phyloP scores from a whole-genome alignment of 2,329 filamentous ascomycete genomes.

The Botryotinia convoluta region DNA sequence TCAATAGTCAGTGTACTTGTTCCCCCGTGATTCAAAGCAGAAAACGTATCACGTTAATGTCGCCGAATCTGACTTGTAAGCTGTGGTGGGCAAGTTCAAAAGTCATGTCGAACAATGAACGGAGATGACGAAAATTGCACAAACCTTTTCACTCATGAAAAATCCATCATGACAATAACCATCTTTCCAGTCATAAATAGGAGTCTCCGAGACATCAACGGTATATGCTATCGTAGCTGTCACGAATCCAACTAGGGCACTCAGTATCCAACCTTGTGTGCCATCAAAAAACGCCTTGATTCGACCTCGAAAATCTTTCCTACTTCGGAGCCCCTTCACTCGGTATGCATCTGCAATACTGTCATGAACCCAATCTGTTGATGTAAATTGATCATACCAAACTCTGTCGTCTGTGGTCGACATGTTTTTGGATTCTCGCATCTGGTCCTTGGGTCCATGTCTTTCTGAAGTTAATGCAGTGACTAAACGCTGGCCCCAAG shows the following conservation, averaged over 20 bases:
- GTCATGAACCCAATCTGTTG: constrained; percentile 97
- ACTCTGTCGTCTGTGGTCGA: constrained; percentile 79
- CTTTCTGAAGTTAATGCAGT: constrained; percentile 56
- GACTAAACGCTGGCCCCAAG: constrained; percentile 59
- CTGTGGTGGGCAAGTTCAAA: background rate
- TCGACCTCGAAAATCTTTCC: constrained; percentile 83
- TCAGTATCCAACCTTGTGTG: constrained; percentile 90
- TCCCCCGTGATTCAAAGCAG: background rate
- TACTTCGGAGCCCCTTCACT: constrained; percentile 74
- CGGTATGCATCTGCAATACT: constrained; percentile 92
- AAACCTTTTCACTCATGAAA: constrained; percentile 69
- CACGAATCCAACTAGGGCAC: constrained; percentile 82
- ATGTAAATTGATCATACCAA: constrained; percentile 99
- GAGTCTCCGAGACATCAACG: constrained; percentile 82
- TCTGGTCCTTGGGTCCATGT: constrained; percentile 41
- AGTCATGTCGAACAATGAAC: background rate
- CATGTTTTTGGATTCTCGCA: constrained; percentile 63
- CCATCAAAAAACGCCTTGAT: constrained; percentile 76
- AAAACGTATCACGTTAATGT: background rate
- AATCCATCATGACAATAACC: constrained; percentile 75
- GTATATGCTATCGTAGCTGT: constrained; percentile 84
- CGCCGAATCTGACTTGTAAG: background rate
- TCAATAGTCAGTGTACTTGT: constrained; percentile 26
- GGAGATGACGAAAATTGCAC: constrained; percentile 20
- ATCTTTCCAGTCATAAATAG: constrained; percentile 86